phyloP scores from a whole-genome alignment of 1,284 basidiomycete species.

The Blastosporella zonata region DNA sequence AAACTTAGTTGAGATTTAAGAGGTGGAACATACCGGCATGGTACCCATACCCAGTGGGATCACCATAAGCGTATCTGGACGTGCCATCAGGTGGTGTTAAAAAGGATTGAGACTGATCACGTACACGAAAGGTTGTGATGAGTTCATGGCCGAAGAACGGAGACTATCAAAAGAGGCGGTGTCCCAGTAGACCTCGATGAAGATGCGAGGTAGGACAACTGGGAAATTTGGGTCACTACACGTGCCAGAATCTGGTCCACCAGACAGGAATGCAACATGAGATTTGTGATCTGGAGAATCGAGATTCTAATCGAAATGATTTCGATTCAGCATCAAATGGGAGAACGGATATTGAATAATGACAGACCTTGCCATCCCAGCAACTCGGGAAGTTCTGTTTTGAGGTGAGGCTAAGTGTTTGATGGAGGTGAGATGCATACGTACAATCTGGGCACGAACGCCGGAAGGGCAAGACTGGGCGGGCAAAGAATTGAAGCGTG shows the following conservation, averaged over 20 bases:
- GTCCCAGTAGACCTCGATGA: conserved; percentile 42
- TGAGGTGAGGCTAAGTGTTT: conserved; percentile 5
- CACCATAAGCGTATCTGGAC: conserved; percentile 36
- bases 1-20: neutral
- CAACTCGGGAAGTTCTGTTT: conserved; percentile 45
- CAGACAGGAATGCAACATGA: conserved; percentile 42
- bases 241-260: conserved; percentile 38
- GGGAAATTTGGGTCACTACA: conserved; percentile 37
- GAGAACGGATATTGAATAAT: neutral
- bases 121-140: conserved; percentile 41
- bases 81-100: neutral
- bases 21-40: conserved; percentile 36
- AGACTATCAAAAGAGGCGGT: conserved; percentile 31
- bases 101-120: conserved; percentile 1
- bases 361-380: conserved; percentile 42
- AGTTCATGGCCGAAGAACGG: conserved; percentile 32
- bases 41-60: conserved; percentile 45
- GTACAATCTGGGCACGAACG: conserved; percentile 42
- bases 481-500: conserved; percentile 35
- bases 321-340: neutral
- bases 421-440: conserved; percentile 14
- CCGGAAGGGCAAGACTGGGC: conserved; percentile 35
- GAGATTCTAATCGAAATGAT: conserved; percentile 27
- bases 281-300: conserved; percentile 43
- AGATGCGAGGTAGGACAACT: conserved; percentile 37